These are phyloP conservation scores for Wickerhamomyces subpelliculosus DNA, from an alignment of 805 yeast species.

Conservation along the genomic window DNA sequence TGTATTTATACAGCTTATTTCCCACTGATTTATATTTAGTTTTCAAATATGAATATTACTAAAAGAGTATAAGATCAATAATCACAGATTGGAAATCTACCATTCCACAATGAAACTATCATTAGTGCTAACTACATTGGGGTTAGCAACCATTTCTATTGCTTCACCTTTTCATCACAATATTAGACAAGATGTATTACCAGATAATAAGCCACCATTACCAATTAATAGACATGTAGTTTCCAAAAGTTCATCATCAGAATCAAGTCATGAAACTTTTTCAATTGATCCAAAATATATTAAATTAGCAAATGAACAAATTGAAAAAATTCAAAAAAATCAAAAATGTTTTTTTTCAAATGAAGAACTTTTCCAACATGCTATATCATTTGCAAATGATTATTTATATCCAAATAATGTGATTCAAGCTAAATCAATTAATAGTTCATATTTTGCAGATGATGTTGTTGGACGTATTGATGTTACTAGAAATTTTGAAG, in stretches of 20 bases:
- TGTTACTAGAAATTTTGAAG: slow-evolving; percentile 16
- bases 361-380: slow-evolving; percentile 5
- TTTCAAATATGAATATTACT: too few relatives aligned
- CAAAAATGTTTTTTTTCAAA: slow-evolving; percentile 2
- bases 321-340: not conserved
- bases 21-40: too few relatives aligned
- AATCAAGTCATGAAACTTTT: not conserved
- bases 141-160: too few relatives aligned
- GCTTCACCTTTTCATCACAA: too few relatives aligned
- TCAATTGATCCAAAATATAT: not conserved
- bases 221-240: too few relatives aligned
- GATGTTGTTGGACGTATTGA: slow-evolving; percentile 15
- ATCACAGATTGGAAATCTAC: too few relatives aligned
- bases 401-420: slow-evolving; percentile 12
- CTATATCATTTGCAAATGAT: slow-evolving; percentile 18
- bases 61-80: too few relatives aligned
- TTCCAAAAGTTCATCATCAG: not conserved
- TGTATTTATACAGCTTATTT: too few relatives aligned
- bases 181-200: too few relatives aligned
- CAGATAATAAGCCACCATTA: too few relatives aligned
- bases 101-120: too few relatives aligned
- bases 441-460: slow-evolving; percentile 15
- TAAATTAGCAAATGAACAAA: not conserved
- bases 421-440: slow-evolving; percentile 13
- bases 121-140: too few relatives aligned